Evolutionary conservation across 805 yeast species (phyloP).

Genomic region (Saccharomycopsis sp.): DNA sequence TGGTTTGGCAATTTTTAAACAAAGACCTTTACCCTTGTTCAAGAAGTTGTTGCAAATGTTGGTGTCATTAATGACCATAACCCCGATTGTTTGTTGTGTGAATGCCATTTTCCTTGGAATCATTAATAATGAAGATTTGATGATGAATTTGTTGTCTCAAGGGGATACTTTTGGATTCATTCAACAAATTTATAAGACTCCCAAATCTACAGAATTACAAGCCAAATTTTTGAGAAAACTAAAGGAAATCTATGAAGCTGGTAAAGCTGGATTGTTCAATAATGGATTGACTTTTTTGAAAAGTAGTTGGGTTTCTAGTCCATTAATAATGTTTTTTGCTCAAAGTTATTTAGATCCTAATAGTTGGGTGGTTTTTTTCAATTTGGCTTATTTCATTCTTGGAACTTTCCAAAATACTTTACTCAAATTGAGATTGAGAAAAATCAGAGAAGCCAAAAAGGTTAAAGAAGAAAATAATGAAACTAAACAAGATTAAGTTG

Average conservation of each 20-base stretch:
- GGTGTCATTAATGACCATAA: constrained; percentile 40
- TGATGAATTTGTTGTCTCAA: constrained; percentile 1
- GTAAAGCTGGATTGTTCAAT: constrained; percentile 28
- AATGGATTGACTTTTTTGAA: constrained; percentile 38
- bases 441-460: constrained; percentile 18
- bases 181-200: neutral
- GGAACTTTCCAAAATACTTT: constrained; percentile 54
- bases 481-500: no score
- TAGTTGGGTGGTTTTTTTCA: constrained; percentile 56
- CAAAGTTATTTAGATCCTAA: constrained; percentile 48
- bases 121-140: constrained; percentile 27
- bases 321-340: constrained; percentile 41
- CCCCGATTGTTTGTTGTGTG: constrained; percentile 41
- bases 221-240: neutral
- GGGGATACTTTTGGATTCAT: neutral
- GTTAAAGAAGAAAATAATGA: constrained; percentile 15
- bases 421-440: constrained; percentile 31
- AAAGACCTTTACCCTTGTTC: constrained; percentile 30
- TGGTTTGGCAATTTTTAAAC: constrained; percentile 22
- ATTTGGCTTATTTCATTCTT: constrained; percentile 43
- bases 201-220: no score
- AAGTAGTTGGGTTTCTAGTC: constrained; percentile 45
- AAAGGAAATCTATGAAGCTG: constrained; percentile 1
- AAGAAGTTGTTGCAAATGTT: constrained; percentile 40
- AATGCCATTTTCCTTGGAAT: constrained; percentile 44